Conservation (phyloP, 331 rosid species). For the Acacia pycnantha region DNA sequence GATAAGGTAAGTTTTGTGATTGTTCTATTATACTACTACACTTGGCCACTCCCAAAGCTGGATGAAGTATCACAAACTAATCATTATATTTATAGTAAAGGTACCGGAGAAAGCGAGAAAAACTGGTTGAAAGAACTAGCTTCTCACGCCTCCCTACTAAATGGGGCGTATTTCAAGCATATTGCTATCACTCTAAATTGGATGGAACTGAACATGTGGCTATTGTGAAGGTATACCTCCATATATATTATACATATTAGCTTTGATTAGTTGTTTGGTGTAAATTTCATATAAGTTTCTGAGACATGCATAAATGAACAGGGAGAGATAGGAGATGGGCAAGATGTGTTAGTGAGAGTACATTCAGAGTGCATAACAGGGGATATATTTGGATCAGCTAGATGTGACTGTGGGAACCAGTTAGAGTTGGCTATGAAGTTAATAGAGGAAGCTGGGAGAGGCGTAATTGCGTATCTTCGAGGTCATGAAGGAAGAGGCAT, state of each 20-base stretch:
- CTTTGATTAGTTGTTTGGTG: neutral
- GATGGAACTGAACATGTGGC: constrained; percentile 85
- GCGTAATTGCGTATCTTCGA: constrained; percentile 76
- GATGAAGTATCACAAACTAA: neutral
- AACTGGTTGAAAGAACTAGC: constrained; percentile 65
- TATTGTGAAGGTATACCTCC: constrained; percentile 56
- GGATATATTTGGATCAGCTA: constrained; percentile 79
- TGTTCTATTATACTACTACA: neutral
- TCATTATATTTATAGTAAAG: constrained; percentile 33
- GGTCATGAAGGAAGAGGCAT: constrained; percentile 97
- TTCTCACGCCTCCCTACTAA: constrained; percentile 71
- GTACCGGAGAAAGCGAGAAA: constrained; percentile 85
- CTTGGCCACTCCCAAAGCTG: no score
- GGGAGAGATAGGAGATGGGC: constrained; percentile 77
- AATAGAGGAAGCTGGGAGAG: constrained; percentile 74
- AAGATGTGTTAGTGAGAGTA: constrained; percentile 78
- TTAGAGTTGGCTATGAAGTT: constrained; percentile 79
- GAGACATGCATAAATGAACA: constrained; percentile 2
- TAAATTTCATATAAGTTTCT: neutral
- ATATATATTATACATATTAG: neutral
- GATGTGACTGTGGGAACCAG: constrained; percentile 93
- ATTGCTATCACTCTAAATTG: constrained; percentile 72
- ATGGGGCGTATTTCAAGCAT: constrained; percentile 82
- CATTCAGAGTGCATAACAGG: constrained; percentile 95
- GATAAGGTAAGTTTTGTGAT: constrained; percentile 52